Base-by-base conservation (phyloP, 768 basidiomycete genomes). In the Dacryopinax spathularia region DNA sequence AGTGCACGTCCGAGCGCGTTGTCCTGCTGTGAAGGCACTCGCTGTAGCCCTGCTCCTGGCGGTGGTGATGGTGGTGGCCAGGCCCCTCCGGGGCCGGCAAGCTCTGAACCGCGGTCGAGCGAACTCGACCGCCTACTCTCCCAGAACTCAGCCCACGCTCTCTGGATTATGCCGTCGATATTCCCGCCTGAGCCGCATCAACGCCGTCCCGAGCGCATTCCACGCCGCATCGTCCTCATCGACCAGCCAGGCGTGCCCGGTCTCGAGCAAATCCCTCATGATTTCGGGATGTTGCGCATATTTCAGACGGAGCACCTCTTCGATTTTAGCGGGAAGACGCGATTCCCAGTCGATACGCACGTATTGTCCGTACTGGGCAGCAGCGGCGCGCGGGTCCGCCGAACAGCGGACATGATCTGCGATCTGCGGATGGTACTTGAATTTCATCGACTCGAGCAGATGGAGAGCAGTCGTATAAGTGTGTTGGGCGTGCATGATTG, bases 271-370 rank as follows among this genome's bases (percentile, higher is more conserved):
- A 13, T 56, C 48, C 13, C 10, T 29, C 13, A 56, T 6, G 25
- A 56, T 22, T 7, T 56, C 48, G 20, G 48, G 48, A 29, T 56
- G 25, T 18, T 56, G 48, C 48, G 31, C 15, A 29, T 56, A 31
- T 29, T 56, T 56, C 5, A 20, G 13, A 13, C 48, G 3, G 15
- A 56, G 25, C 25, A 56, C 48, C 48, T 56, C 48, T 18, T 56
- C 25, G 22, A 56, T 31, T 29, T 56, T 56, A 5, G 25, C 25
- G 13, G 48, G 5, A 22, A 27, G 25, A 10, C 48, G 12, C 29
- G 48, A 56, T 20, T 56, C 48, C 48, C 48, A 56, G 31, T 56
- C 48, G 25, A 56, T 25, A 29, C 48, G 48, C 48, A 56, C 48
- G 48, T 56, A 56, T 6, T 56, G 48, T 15, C 48, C 48, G 48